A percentile compares a stretch with the other conserved stretches of the same genome.
Evolutionary conservation across 2,329 filamentous ascomycete genomes (phyloP).

Genomic region (Aspergillus puulaauensis): DNA sequence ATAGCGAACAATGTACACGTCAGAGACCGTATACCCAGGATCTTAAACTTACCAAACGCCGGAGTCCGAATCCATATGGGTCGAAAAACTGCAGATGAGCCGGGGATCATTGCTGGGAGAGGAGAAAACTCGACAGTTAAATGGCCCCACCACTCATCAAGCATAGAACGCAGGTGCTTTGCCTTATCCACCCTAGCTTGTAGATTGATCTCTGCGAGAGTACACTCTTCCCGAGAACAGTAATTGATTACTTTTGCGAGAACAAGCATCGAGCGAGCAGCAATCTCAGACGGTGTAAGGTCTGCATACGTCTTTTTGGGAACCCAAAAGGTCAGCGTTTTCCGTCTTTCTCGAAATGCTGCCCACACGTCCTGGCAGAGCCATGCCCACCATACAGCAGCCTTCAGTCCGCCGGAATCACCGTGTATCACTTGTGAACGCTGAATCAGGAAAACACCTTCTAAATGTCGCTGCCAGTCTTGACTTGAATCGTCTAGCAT

Average conservation of each 20-base stretch:
- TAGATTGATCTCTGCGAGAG: conserved; percentile 8
- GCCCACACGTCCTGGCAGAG: conserved; percentile 66
- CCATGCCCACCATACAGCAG: conserved; percentile 67
- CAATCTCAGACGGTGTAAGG: conserved; percentile 56
- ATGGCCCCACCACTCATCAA: conserved; percentile 27
- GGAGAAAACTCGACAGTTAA: conserved; percentile 26
- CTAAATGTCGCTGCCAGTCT: conserved; percentile 62
- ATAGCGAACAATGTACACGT: too few species aligned
- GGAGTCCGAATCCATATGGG: conserved; percentile 27
- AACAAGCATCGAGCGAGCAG: conserved; percentile 54
- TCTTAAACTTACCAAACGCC: conserved; percentile 15
- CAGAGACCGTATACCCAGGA: not conserved
- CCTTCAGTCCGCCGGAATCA: conserved; percentile 55
- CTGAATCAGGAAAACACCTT: conserved; percentile 67
- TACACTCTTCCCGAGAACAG: conserved; percentile 52
- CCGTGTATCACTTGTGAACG: conserved; percentile 62
- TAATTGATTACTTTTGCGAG: conserved; percentile 60
- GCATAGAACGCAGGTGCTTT: conserved; percentile 15
- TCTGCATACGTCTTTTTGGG: conserved; percentile 51
- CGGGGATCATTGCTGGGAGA: conserved; percentile 13
- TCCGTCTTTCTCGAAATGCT: conserved; percentile 58
- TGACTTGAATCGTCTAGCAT: conserved; percentile 62
- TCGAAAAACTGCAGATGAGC: conserved; percentile 11
- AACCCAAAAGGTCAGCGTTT: conserved; percentile 59
- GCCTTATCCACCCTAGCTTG: conserved; percentile 16